Evolutionary conservation across 2,329 filamentous ascomycete genomes (phyloP), one percentile per base, ranked within the genome.

Genomic region (Polychaeton citri): DNA sequence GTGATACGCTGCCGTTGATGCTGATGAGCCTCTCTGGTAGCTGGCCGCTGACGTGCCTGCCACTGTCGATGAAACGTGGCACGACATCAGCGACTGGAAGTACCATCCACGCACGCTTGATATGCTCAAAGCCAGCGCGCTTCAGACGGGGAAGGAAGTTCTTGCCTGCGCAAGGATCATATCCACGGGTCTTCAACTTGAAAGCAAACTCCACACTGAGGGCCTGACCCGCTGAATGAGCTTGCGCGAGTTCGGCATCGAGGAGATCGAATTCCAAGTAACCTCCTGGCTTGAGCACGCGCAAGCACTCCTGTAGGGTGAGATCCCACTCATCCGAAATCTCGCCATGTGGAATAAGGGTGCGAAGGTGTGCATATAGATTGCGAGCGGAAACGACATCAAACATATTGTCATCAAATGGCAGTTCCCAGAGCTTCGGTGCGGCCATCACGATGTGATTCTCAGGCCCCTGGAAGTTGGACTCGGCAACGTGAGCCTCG

Each of bases 121-220:
- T 72, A 28, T 80, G 72, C n/a, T 70, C 68, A 53, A 95, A 96
- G 9, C 85, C 82, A 9, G 79, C 76, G 36, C 76, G 74, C 37
- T 71, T 66, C 28, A 98, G 69, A 33, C 87, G 76, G 13, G 70
- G 64, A 2, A 95, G 66, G 66, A 88, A 96, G 38, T 71, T 70
- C 60, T 84, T 86, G 10, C 85, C 90, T 0, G 88, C 83, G 35
- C 68, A 68, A 2, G 88, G 78, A 55, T 96, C 90, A 56, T 95
- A 96, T 19, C 88, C 88, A 3, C 88, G 74, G 0, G 82, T 88
- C 60, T 81, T 82, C 41, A 98, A 78, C 35, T 82, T 79, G 65
- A 90, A 92, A 28, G 81, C 81, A 53, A 98, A 96, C 59, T 96
- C 87, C 37, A 92, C 84, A 33, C 80, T 81, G 57, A 90, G 81